Evolutionary conservation across 108 stramenopile species (phyloP).

Genomic region (Epipyxis sp.): DNA sequence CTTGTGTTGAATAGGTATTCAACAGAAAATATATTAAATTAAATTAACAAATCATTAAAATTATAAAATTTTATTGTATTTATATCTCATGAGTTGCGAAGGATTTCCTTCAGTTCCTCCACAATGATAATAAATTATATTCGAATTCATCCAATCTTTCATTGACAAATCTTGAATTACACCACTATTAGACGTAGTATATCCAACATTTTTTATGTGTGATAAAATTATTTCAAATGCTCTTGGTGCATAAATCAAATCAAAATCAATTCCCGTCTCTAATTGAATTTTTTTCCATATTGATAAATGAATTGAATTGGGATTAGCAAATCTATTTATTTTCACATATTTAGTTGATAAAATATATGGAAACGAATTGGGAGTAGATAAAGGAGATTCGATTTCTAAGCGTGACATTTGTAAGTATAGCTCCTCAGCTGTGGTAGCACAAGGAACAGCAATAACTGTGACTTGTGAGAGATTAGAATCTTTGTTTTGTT

Average conservation of each 20-base stretch:
- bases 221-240: neutral
- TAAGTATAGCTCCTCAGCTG: neutral
- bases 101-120: neutral
- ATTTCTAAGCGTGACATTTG: neutral
- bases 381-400: neutral
- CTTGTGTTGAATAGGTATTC: no score
- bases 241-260: neutral
- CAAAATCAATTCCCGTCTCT: neutral
- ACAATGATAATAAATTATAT: slow-evolving; percentile 5
- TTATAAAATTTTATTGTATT: neutral
- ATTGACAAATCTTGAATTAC: neutral
- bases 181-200: neutral
- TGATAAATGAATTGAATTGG: neutral
- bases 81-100: neutral
- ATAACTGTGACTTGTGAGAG: neutral
- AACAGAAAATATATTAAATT: no score
- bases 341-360: no score
- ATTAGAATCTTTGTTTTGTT: neutral
- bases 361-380: neutral
- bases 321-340: no score
- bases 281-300: neutral
- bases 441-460: neutral
- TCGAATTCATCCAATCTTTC: neutral
- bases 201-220: neutral
- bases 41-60: no score